phyloP scores from a whole-genome alignment of 2,329 filamentous ascomycete genomes.

The Trichocomaceae sp. region DNA sequence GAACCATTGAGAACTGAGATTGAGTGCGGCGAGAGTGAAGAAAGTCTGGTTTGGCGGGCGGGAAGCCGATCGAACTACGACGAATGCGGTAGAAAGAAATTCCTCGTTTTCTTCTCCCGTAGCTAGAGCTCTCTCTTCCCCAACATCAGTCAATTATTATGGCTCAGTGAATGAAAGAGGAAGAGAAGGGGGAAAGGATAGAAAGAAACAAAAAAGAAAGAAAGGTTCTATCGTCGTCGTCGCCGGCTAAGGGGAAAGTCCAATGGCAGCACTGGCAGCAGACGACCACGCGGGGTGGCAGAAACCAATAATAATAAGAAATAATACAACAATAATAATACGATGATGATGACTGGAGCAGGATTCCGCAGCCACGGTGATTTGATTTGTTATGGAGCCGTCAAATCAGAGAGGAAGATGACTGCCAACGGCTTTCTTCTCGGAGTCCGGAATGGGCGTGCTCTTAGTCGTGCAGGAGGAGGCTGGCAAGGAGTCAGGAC shows the following conservation, averaged over 20 bases:
- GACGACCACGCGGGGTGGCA: slow-evolving; percentile 12
- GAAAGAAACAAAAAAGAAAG: too few species aligned
- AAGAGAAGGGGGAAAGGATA: too few species aligned
- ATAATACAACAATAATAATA: not conserved
- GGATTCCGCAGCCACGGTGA: slow-evolving; percentile 5
- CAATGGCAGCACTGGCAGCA: not conserved
- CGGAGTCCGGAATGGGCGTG: not conserved
- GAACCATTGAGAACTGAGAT: slow-evolving; percentile 24
- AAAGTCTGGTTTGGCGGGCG: slow-evolving; percentile 13
- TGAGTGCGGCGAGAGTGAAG: not conserved
- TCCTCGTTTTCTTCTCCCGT: not conserved
- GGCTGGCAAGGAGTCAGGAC: not conserved
- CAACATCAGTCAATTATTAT: not conserved
- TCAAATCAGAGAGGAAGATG: slow-evolving; percentile 16
- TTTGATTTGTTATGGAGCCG: not conserved
- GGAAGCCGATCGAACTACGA: slow-evolving; percentile 28
- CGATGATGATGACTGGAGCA: slow-evolving; percentile 1
- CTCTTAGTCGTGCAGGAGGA: not conserved
- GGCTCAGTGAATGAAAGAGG: not conserved
- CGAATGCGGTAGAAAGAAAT: slow-evolving; percentile 36
- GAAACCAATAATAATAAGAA: not conserved
- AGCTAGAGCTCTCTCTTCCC: not conserved
- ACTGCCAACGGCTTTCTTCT: not conserved
- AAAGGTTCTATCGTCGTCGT: not conserved
- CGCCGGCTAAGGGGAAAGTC: not conserved